Evolutionary conservation across 73 alveolate species (phyloP).

Genomic region (Symbiodinium natans): DNA sequence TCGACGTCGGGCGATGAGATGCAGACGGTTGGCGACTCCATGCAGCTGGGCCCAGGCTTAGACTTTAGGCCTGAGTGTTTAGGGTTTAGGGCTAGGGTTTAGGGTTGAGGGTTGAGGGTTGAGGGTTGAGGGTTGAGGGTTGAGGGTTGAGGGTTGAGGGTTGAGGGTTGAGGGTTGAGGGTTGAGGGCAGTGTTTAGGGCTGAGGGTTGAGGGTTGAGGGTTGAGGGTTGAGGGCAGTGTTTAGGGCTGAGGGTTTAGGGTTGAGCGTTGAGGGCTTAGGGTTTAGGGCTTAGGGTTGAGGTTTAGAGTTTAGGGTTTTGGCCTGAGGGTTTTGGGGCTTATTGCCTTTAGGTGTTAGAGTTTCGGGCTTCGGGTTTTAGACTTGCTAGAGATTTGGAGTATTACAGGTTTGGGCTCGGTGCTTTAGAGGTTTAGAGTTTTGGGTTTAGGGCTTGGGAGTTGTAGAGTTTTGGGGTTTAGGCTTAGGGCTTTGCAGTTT

Average conservation of each 20-base stretch:
- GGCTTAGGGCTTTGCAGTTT: background rate
- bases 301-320: too few relatives aligned
- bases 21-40: constrained; percentile 17
- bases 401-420: too few relatives aligned
- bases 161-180: background rate
- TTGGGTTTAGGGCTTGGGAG: background rate
- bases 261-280: too few relatives aligned
- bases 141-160: background rate
- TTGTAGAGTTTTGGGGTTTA: background rate
- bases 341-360: too few relatives aligned
- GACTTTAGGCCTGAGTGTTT: background rate
- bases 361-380: background rate
- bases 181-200: background rate
- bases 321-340: too few relatives aligned
- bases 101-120: background rate
- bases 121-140: background rate
- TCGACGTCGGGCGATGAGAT: constrained; percentile 7
- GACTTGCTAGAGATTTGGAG: too few relatives aligned
- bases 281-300: too few relatives aligned
- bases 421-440: too few relatives aligned
- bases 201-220: background rate
- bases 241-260: background rate
- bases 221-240: too few relatives aligned
- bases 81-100: background rate
- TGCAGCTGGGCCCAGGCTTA: background rate